Base-by-base conservation (phyloP, 78 protist species). In the Dictyostelium intermedium region DNA sequence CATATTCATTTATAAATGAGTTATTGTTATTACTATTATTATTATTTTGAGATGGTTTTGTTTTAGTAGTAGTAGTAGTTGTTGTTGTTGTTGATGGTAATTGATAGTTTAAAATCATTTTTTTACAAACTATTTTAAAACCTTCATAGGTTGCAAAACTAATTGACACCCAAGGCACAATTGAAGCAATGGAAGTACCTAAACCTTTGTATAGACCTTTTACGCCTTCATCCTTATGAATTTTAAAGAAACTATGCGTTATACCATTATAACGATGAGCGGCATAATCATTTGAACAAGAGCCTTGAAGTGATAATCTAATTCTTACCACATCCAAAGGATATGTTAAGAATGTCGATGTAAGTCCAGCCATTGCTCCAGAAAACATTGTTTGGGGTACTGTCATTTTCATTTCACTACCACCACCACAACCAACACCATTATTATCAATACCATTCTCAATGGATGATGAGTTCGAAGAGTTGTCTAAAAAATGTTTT, bases 341-440 rank as follows among this genome's bases (percentile, higher is more conserved):
- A 76, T 85, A 85, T 7, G 92, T 85, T 2, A 35, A 5, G 25
- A 85, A 72, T 4, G 92, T 85, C n/a, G 92, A 85, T 0, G 92
- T 85, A 2, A 85, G 60, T 34, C 92, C 92, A 14, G 92, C 92
- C 73, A 85, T 53, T 47, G 84, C 92, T n/a, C 92, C 92, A 23
- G 78, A 25, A 13, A 23, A 3, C 84, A 85, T 37, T 25, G 92
- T 66, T 74, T 74, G 77, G 1, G 56, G 30, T 8, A 77, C 63
- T 2, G 74, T 23, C 37, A 84, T 14, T 50, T 84, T 84, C 53
- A 25, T 50, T 27, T 61, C 23, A 20, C 69, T 11, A 43, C 50
- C 89, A 25, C 13, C n/a, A n/a, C 73, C 76, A 61, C 27, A 50
- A 11, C 53, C 53, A 18, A 30, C 43, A 32, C 61, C 61, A 34